phyloP scores from a whole-genome alignment of 306 rosid genomes.

The Prunus persica region DNA sequence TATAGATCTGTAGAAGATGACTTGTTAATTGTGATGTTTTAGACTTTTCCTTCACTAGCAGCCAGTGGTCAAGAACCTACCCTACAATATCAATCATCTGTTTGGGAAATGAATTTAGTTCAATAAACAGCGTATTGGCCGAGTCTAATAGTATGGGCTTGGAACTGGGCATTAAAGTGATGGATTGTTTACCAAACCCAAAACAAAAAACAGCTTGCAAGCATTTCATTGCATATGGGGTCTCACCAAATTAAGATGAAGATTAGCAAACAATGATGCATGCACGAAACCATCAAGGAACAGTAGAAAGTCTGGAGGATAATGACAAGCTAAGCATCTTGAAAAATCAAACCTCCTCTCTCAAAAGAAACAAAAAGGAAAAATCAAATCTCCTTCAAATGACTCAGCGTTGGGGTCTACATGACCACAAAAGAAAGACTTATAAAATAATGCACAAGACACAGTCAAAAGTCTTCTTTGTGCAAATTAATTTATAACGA shows the following conservation, averaged over 20 bases:
- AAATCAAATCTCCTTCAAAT: neutral
- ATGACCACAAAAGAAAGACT: neutral
- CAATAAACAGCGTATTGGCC: too few species aligned
- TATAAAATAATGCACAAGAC: neutral
- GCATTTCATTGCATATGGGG: too few species aligned
- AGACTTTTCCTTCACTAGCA: conserved; percentile 7
- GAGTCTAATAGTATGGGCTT: too few species aligned
- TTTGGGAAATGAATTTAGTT: too few species aligned
- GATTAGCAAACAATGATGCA: neutral
- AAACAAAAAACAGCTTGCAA: too few species aligned
- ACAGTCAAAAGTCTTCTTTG: neutral
- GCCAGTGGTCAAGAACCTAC: neutral
- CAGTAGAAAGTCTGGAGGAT: neutral
- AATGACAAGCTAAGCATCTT: neutral
- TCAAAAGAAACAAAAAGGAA: neutral
- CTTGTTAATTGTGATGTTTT: neutral
- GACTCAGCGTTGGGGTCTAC: neutral
- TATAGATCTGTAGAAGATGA: neutral
- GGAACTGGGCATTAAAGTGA: too few species aligned
- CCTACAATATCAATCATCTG: neutral
- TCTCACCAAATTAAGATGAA: neutral
- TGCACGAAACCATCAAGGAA: too few species aligned
- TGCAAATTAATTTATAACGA: neutral
- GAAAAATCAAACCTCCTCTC: neutral
- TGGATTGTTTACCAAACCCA: too few species aligned